Evolutionary conservation across 1,139 yeast species (phyloP).

Genomic region (Chernovozyma aurita): DNA sequence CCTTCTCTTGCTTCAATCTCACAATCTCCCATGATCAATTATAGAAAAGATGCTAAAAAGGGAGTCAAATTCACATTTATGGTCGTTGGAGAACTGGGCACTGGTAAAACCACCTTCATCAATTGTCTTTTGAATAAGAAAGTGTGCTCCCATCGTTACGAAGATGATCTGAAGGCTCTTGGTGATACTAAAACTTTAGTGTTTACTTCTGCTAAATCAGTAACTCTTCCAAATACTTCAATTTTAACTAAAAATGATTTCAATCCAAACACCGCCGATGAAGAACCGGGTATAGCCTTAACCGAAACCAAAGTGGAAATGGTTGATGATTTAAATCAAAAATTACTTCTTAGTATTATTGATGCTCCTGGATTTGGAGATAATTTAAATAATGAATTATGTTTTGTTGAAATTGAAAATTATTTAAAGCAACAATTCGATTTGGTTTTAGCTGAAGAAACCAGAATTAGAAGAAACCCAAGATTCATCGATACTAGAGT

Average conservation of each 20-base stretch:
- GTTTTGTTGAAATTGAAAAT: constrained; percentile 67
- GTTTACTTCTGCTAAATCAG: constrained; percentile 48
- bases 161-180: constrained; percentile 15
- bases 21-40: constrained; percentile 46
- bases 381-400: constrained; percentile 57
- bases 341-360: constrained; percentile 55
- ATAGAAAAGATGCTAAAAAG: constrained; percentile 71
- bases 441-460: constrained; percentile 86
- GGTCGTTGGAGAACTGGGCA: constrained; percentile 74
- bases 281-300: constrained; percentile 58
- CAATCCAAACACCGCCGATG: constrained; percentile 40
- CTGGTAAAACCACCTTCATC: constrained; percentile 81
- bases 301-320: constrained; percentile 69
- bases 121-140: constrained; percentile 67
- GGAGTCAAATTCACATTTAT: constrained; percentile 79
- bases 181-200: constrained; percentile 47
- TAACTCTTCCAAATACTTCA: constrained; percentile 43
- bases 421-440: constrained; percentile 89
- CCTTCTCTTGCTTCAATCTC: constrained; percentile 24
- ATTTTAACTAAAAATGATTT: constrained; percentile 40
- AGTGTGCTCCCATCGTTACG: constrained; percentile 56
- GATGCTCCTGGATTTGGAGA: constrained; percentile 83
- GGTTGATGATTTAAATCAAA: constrained; percentile 73
- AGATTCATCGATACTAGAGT: constrained; percentile 74
- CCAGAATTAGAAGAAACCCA: constrained; percentile 84